Conservation (phyloP, 1,284 basidiomycete genomes). For the Tilletia horrida region DNA sequence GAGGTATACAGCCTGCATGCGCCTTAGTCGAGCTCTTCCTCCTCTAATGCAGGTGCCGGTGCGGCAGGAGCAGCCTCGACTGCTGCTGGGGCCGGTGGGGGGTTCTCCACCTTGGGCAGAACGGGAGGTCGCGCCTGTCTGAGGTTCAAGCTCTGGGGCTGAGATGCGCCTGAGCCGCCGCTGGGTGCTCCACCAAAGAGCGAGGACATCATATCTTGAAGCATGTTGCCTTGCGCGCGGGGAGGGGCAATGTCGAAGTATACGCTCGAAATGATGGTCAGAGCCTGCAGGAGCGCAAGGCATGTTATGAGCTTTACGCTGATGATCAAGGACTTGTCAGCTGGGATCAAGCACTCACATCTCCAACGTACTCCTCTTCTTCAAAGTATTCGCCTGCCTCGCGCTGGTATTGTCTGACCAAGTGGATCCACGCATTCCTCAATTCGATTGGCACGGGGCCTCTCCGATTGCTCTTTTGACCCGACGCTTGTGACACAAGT, state of each 20-base stretch:
- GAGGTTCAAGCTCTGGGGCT: not conserved
- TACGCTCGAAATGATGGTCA: conserved; percentile 15
- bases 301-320: not conserved
- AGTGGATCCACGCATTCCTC: conserved; percentile 23
- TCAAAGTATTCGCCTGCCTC: conserved; percentile 11
- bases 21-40: conserved; percentile 14
- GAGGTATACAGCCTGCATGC: no score
- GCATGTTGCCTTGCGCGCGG: conserved; percentile 18
- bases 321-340: not conserved
- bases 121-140: not conserved
- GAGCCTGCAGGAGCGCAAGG: not conserved
- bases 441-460: conserved; percentile 7
- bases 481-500: conserved; percentile 32
- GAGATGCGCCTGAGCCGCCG: not conserved
- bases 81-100: not conserved
- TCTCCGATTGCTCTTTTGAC: conserved; percentile 18
- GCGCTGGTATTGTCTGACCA: conserved; percentile 12
- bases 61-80: not conserved
- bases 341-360: conserved; percentile 3
- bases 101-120: conserved; percentile 5
- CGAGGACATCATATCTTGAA: conserved; percentile 17
- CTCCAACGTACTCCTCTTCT: conserved; percentile 10
- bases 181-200: not conserved
- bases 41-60: not conserved
- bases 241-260: conserved; percentile 17